Base-by-base conservation (phyloP, 192 early-diverging fungal species). In the Rhizophagus clarus region DNA sequence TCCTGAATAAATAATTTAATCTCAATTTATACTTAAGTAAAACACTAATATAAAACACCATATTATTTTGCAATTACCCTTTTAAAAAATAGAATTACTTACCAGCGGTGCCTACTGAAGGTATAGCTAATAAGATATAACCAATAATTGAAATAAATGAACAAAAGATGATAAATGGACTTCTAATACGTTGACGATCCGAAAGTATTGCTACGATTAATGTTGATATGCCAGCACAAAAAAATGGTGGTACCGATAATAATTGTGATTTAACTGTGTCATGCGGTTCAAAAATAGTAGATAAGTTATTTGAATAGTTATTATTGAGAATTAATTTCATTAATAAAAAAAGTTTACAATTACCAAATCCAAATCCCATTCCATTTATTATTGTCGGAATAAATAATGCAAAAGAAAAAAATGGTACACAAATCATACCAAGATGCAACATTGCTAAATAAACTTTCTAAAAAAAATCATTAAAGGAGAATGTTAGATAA, bases 331-430 rank as follows among this genome's bases (percentile, higher is more conserved):
- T 4, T 3, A 4, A 34, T 0, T 34, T 34, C 0, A 2, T 34
- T 17, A 0, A 4, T 17, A 14, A n/a, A 5, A 32, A 40, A 56
- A 14, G 61, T 31, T 37, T 22, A 26, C 9, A 68, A 42, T 10
- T 61, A 74, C 37, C 84, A 8, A 84, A 71, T 26, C 82, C 74
- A 81, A 90, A 94, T 2, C 92, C 91, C 85, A 95, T 88, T 28
- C 87, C 84, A 31, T 87, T 87, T 74, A 95, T 87, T n/a, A 95
- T 93, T 20, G 89, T 89, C 0, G 94, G 93, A 51, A 95, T 82
- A 78, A 94, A 93, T 14, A 92, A 87, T 56, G 88, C 86, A 49
- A 92, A 88, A 75, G 89, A 90, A 60, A 91, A 92, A 6, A 91
- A 74, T 7, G 91, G 87, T 12, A 89, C 91, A 68, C 88, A 84